Evolutionary conservation across 164 flowering plant species (phyloP).

Genomic region (Berberis thunbergii): DNA sequence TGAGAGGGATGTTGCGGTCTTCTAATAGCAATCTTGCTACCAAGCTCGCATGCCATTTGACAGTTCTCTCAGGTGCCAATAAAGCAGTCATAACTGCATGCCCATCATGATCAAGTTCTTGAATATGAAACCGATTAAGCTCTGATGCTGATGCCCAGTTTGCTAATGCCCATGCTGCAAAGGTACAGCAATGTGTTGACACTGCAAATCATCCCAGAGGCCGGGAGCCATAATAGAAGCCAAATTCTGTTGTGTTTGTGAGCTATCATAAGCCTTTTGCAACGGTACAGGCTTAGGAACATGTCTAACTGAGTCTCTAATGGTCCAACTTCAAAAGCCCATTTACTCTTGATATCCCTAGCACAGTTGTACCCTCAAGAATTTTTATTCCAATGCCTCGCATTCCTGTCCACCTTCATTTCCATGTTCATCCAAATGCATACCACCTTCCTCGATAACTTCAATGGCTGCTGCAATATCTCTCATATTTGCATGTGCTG

Average conservation of each 20-base stretch:
- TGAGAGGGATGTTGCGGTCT: slow-evolving; percentile 61
- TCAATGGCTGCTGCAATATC: slow-evolving; percentile 90
- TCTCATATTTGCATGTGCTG: slow-evolving; percentile 64
- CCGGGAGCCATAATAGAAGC: slow-evolving; percentile 75
- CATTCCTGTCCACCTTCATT: slow-evolving; percentile 54
- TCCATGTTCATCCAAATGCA: slow-evolving; percentile 61
- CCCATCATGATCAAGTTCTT: slow-evolving; percentile 89
- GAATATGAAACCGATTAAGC: slow-evolving; percentile 68
- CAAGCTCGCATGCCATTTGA: slow-evolving; percentile 97
- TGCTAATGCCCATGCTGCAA: slow-evolving; percentile 98
- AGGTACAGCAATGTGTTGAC: slow-evolving; percentile 93
- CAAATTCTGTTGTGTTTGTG: slow-evolving; percentile 22
- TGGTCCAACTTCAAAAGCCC: slow-evolving; percentile 27
- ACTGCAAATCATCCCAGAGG: slow-evolving; percentile 96
- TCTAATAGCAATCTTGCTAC: slow-evolving; percentile 73
- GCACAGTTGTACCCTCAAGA: slow-evolving; percentile 73
- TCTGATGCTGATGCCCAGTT: slow-evolving; percentile 95
- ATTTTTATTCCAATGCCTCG: slow-evolving; percentile 84
- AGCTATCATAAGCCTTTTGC: slow-evolving; percentile 30
- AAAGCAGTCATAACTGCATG: slow-evolving; percentile 83
- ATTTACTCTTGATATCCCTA: slow-evolving; percentile 62
- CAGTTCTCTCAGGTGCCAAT: slow-evolving; percentile 92
- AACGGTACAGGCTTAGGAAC: slow-evolving; percentile 22
- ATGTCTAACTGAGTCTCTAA: slow-evolving; percentile 13
- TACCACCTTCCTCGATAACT: slow-evolving; percentile 85